A percentile compares a stretch with the other conserved stretches of the same genome.
Evolutionary conservation across 2,329 filamentous ascomycete species (phyloP).

Genomic region (Ophiostoma perfectum): DNA sequence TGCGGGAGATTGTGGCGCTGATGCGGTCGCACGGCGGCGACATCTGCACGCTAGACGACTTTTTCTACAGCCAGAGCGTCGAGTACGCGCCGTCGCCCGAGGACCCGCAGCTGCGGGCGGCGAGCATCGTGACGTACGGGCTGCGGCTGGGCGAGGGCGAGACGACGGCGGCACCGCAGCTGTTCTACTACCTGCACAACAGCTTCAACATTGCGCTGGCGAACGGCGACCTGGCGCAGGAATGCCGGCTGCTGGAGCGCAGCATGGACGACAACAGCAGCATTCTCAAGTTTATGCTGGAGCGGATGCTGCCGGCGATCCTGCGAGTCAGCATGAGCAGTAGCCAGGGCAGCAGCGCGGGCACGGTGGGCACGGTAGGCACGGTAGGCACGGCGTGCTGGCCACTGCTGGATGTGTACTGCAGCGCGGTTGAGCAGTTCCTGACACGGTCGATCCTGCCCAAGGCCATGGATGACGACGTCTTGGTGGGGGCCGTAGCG

Average conservation of each 20-base stretch:
- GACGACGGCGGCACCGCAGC: constrained; percentile 40
- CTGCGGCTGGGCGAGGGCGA: constrained; percentile 51
- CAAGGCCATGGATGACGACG: constrained; percentile 35
- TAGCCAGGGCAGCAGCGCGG: no score
- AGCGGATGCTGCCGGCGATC: constrained; percentile 51
- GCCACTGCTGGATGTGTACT: constrained; percentile 48
- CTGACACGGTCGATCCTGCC: constrained; percentile 36
- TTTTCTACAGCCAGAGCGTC: constrained; percentile 51
- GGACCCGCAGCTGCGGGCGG: constrained; percentile 53
- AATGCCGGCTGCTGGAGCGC: constrained; percentile 42
- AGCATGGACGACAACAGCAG: constrained; percentile 42
- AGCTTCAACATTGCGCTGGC: constrained; percentile 52
- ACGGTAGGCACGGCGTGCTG: constrained; percentile 32
- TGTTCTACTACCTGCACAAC: constrained; percentile 54
- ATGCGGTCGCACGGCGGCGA: constrained; percentile 51
- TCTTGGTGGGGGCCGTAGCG: constrained; percentile 33
- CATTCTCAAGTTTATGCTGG: constrained; percentile 45
- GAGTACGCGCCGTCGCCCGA: constrained; percentile 52
- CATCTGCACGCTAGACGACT: constrained; percentile 49
- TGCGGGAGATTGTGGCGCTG: constrained; percentile 47
- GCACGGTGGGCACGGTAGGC: no score
- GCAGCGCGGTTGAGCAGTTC: constrained; percentile 38
- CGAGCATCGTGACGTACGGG: constrained; percentile 52
- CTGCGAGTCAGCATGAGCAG: constrained; percentile 31
- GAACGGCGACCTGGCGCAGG: constrained; percentile 44